Conservation (phyloP, 2,329 filamentous ascomycete genomes). For the Penicillium decumbens region DNA sequence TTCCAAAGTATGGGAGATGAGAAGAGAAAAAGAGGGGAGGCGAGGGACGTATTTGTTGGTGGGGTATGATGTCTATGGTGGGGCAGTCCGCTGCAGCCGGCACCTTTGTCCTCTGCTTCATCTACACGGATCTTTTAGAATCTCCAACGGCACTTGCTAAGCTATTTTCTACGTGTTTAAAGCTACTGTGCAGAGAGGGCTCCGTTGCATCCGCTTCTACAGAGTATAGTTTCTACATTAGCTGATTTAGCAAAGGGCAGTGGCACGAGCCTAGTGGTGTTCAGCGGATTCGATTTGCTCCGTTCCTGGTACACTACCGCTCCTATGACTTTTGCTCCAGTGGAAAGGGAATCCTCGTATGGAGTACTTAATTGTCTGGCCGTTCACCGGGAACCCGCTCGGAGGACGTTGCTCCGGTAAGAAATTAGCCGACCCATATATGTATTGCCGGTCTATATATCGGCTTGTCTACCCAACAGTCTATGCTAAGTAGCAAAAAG, state of each 20-base stretch:
- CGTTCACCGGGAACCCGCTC: conserved; percentile 20
- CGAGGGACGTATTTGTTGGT: conserved; percentile 30
- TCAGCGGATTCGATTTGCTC: background rate
- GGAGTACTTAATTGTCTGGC: background rate
- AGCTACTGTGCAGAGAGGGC: background rate
- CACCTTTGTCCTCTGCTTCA: background rate
- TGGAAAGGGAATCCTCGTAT: background rate
- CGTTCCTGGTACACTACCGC: background rate
- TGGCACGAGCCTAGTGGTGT: background rate
- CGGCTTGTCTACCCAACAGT: background rate
- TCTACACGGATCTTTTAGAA: background rate
- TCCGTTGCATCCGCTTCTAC: conserved; percentile 1
- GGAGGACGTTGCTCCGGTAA: conserved; percentile 26
- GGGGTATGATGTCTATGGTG: conserved; percentile 33
- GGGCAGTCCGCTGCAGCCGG: conserved; percentile 13
- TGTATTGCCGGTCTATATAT: background rate
- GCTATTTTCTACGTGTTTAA: background rate
- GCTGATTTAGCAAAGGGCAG: conserved; percentile 11
- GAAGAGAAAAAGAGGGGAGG: conserved; percentile 19
- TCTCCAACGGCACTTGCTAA: too few species aligned
- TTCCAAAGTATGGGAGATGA: conserved; percentile 17
- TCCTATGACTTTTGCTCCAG: background rate
- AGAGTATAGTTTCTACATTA: background rate
- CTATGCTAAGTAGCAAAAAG: background rate
- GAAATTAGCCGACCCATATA: conserved; percentile 14